Evolutionary conservation across 495 filamentous ascomycete genomes (phyloP).

Genomic region (Aspergillus heteromorphus): DNA sequence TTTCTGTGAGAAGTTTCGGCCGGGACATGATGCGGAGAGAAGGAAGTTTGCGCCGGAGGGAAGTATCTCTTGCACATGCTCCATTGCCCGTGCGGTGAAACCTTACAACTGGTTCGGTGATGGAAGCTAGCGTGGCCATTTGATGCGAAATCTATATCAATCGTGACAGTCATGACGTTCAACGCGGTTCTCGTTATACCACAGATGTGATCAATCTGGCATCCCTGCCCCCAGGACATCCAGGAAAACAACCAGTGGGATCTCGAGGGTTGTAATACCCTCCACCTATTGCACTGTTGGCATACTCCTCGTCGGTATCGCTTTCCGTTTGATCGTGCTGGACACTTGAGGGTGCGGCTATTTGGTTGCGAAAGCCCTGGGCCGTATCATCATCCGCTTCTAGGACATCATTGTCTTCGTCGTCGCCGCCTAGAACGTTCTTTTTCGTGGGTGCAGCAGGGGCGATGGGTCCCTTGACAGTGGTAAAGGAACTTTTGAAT

Average conservation of each 20-base stretch:
- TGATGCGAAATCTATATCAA: neutral
- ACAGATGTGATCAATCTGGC: conserved; percentile 4
- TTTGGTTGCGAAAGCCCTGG: conserved; percentile 40
- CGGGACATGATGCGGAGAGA: neutral
- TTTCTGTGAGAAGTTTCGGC: neutral
- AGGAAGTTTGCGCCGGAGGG: no score
- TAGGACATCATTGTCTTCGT: conserved; percentile 24
- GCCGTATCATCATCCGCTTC: conserved; percentile 3
- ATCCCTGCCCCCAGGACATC: conserved; percentile 26
- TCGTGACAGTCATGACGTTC: neutral
- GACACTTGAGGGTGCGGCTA: conserved; percentile 7
- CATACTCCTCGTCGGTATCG: conserved; percentile 44
- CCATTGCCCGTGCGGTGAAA: no score
- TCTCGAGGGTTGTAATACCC: conserved; percentile 48
- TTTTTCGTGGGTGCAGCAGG: conserved; percentile 32
- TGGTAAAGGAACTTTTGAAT: conserved; percentile 56
- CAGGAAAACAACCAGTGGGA: conserved; percentile 46
- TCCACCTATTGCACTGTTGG: conserved; percentile 28
- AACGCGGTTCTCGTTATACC: neutral
- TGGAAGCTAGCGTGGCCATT: neutral
- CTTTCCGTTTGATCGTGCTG: conserved; percentile 28
- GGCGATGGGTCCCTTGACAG: conserved; percentile 32
- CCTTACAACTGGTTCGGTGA: no score
- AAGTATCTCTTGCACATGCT: no score
- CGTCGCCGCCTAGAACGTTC: conserved; percentile 41